phyloP scores from a whole-genome alignment of 257 asterid species.

The Solanum stenotomum region DNA sequence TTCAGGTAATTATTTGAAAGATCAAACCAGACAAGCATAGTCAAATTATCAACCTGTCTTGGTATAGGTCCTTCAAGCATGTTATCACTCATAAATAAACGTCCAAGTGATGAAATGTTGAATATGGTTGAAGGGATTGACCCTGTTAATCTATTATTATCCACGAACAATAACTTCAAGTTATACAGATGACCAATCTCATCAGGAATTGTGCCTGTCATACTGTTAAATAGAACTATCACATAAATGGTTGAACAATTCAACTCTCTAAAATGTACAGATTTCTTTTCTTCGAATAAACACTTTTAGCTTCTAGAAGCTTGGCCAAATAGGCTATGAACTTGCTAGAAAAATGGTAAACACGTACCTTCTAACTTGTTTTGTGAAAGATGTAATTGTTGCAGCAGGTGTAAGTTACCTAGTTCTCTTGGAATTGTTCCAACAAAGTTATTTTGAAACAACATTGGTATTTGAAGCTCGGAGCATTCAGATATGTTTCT shows the following conservation, averaged over 20 bases:
- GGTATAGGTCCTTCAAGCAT: neutral
- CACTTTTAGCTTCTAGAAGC: too few species aligned
- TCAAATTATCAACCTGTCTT: neutral
- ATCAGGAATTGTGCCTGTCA: too few species aligned
- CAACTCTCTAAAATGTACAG: too few species aligned
- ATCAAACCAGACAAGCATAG: neutral
- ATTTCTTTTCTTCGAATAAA: too few species aligned
- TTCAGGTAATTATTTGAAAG: conserved; percentile 9
- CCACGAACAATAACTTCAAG: neutral
- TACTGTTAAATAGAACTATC: neutral
- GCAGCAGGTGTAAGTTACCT: neutral
- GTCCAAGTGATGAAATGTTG: conserved; percentile 9
- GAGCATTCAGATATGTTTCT: neutral
- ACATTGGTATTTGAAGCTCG: neutral
- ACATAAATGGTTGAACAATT: neutral
- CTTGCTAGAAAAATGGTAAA: neutral
- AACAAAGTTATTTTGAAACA: neutral
- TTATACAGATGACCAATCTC: too few species aligned
- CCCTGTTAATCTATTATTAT: neutral
- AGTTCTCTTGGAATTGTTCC: neutral
- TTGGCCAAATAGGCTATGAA: too few species aligned
- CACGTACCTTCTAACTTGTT: neutral
- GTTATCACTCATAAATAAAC: neutral
- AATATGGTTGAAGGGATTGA: conserved; percentile 13
- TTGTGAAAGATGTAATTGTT: neutral